Evolutionary conservation across 2,329 filamentous ascomycete genomes (phyloP).

Genomic region (Arthrobotrys pseudoclavata): DNA sequence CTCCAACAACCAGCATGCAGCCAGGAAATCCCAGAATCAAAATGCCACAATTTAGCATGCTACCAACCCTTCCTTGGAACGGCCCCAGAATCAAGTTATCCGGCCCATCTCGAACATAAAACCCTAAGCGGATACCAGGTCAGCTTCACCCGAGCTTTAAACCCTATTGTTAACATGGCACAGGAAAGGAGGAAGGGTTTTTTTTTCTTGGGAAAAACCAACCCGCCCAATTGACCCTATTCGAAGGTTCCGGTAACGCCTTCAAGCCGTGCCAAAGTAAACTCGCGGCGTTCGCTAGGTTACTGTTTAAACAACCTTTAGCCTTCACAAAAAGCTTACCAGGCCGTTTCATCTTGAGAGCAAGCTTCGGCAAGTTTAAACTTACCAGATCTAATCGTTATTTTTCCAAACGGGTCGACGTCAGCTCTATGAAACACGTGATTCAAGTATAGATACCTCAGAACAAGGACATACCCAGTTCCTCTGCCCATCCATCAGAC

Average conservation of each 20-base stretch:
- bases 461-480: slow-evolving; percentile 76
- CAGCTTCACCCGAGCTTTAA: slow-evolving; percentile 26
- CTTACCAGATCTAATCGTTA: slow-evolving; percentile 35
- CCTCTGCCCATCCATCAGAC: slow-evolving; percentile 78
- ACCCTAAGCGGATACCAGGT: slow-evolving; percentile 69
- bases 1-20: not conserved
- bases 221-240: slow-evolving; percentile 82
- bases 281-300: slow-evolving; percentile 80
- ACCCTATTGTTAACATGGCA: slow-evolving; percentile 4
- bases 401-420: not conserved
- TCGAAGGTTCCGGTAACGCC: slow-evolving; percentile 76
- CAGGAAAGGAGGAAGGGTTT: not conserved
- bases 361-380: slow-evolving; percentile 14
- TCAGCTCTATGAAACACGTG: slow-evolving; percentile 41
- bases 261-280: slow-evolving; percentile 85
- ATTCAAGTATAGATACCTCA: slow-evolving; percentile 21
- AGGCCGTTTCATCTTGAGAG: slow-evolving; percentile 1
- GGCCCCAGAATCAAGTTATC: slow-evolving; percentile 79
- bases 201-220: too few relatives aligned
- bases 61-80: slow-evolving; percentile 78
- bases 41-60: not conserved
- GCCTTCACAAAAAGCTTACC: not conserved
- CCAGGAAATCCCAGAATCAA: slow-evolving; percentile 17
- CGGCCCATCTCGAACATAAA: slow-evolving; percentile 76
- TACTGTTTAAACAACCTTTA: slow-evolving; percentile 69